A percentile compares a stretch with the other conserved stretches of the same genome.
Conservation (phyloP, 441 rosid species). For the Theobroma grandiflorum region DNA sequence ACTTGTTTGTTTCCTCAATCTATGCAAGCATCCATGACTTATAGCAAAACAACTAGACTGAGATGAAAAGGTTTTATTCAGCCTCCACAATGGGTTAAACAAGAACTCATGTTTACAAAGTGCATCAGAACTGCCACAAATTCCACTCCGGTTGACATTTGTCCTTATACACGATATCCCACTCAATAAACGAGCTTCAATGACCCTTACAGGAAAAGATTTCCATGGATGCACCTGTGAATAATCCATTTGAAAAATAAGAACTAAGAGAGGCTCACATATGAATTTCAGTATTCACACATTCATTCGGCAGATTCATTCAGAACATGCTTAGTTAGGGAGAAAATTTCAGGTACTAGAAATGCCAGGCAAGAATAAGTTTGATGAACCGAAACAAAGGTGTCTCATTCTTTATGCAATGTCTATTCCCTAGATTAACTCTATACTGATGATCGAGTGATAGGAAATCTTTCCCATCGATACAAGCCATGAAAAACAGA, state of each 20-base stretch:
- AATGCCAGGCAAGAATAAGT: neutral
- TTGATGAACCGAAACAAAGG: neutral
- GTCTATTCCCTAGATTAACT: neutral
- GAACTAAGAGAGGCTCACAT: neutral
- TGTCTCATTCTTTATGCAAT: neutral
- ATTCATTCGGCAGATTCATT: slow-evolving; percentile 4
- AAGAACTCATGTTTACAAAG: slow-evolving; percentile 20
- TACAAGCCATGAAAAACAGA: neutral
- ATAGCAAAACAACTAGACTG: slow-evolving; percentile 27
- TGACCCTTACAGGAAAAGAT: slow-evolving; percentile 32
- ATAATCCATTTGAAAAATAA: slow-evolving; percentile 4
- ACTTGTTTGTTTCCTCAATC: slow-evolving; percentile 33
- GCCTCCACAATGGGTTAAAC: slow-evolving; percentile 11
- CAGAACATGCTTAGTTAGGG: neutral
- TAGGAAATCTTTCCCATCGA: neutral
- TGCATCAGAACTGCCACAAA: slow-evolving; percentile 30
- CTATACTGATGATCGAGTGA: neutral
- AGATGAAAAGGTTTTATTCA: slow-evolving; percentile 28
- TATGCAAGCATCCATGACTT: slow-evolving; percentile 28
- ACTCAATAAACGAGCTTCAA: slow-evolving; percentile 36
- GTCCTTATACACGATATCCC: slow-evolving; percentile 23
- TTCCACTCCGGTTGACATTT: slow-evolving; percentile 22
- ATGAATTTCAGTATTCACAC: neutral
- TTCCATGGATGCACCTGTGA: slow-evolving; percentile 49
- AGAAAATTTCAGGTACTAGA: neutral